A percentile compares a stretch with the other conserved stretches of the same genome.
These are phyloP conservation scores for Mycena amicta DNA, from an alignment of 768 basidiomycete genomes.

Conservation along the genomic window DNA sequence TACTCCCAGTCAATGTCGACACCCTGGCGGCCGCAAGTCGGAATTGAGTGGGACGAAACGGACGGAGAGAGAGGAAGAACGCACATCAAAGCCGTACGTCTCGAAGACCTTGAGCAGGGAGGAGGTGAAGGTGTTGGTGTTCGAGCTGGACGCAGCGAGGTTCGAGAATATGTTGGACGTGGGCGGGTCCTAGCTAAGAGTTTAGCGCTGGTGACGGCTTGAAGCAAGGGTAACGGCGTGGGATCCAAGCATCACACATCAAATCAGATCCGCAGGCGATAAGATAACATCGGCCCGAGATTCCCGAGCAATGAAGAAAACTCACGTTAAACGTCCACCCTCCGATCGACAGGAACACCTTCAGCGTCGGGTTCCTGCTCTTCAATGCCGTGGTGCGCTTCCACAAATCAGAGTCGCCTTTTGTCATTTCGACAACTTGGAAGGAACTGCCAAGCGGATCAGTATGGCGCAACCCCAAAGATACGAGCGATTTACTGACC, in stretches of 20 bases:
- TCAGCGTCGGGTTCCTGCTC: conserved; percentile 3
- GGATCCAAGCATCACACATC: no score
- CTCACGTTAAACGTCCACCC: conserved; percentile 16
- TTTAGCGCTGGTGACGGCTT: no score
- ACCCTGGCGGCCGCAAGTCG: no score
- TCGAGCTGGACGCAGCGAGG: conserved; percentile 1
- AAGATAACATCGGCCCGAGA: neutral
- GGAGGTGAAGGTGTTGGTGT: conserved; percentile 6
- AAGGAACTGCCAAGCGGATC: neutral
- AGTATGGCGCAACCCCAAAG: neutral
- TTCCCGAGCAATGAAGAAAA: neutral
- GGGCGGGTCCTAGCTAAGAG: conserved; percentile 12
- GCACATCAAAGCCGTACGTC: conserved; percentile 8
- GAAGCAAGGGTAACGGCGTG: no score
- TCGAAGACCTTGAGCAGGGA: neutral
- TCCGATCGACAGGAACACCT: conserved; percentile 12
- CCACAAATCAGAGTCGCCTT: conserved; percentile 8
- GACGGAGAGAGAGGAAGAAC: no score
- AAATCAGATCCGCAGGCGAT: neutral
- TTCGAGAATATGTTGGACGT: conserved; percentile 4
- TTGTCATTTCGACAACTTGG: conserved; percentile 4
- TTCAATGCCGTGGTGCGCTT: conserved; percentile 11
- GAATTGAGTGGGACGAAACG: no score
- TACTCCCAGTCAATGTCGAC: conserved; percentile 12
- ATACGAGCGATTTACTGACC: neutral